Evolutionary conservation across 179 eudicot species (phyloP).

Genomic region (Nepenthes alata): DNA sequence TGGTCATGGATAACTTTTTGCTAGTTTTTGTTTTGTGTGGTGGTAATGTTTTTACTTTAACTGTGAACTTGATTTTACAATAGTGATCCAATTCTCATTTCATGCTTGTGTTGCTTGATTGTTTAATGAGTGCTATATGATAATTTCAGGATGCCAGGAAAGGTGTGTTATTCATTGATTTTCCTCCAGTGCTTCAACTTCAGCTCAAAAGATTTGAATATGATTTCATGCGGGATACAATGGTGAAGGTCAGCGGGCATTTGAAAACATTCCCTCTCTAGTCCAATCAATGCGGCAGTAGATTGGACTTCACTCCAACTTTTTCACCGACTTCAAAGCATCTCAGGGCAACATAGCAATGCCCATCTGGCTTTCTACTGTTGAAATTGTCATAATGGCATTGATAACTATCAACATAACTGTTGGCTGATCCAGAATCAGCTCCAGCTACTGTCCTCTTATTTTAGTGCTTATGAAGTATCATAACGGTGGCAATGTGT

Average conservation of each 20-base stretch:
- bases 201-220: constrained; percentile 45
- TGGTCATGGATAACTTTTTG: not conserved
- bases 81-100: no score
- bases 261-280: not conserved
- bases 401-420: no score
- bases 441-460: no score
- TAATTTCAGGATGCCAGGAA: constrained; percentile 39
- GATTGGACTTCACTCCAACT: no score
- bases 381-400: no score
- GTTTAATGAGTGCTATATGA: not conserved
- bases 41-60: not conserved
- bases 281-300: no score
- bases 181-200: constrained; percentile 43
- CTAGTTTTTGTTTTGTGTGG: not conserved
- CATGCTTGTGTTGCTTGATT: not conserved
- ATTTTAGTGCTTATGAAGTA: no score
- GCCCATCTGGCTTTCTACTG: no score
- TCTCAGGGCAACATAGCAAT: no score
- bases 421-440: no score
- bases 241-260: constrained; percentile 35
- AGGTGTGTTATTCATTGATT: constrained; percentile 49
- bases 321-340: no score
- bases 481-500: no score
- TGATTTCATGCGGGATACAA: constrained; percentile 48
- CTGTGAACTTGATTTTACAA: not conserved